phyloP scores from a whole-genome alignment of 257 asterid genomes.

The Gentiana dahurica region DNA sequence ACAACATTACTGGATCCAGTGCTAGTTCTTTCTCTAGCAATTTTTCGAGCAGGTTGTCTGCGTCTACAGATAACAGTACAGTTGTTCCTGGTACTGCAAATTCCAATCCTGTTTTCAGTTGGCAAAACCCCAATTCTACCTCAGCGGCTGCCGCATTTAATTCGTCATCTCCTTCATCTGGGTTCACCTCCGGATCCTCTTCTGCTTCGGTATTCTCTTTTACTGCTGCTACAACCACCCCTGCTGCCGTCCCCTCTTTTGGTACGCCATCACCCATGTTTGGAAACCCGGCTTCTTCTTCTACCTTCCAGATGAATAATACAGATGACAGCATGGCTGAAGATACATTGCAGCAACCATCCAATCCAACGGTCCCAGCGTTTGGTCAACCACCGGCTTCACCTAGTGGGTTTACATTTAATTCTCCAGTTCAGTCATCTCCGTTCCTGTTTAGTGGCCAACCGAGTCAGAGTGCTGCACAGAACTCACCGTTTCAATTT shows the following conservation, averaged over 20 bases:
- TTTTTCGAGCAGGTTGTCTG: constrained; percentile 32
- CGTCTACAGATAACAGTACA: constrained; percentile 31
- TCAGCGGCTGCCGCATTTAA: constrained; percentile 27
- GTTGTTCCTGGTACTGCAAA: constrained; percentile 25
- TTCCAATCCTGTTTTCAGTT: constrained; percentile 29
- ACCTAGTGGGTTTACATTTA: constrained; percentile 37
- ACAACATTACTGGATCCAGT: constrained; percentile 23
- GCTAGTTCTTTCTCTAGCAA: constrained; percentile 23
- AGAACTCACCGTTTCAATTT: constrained; percentile 33
- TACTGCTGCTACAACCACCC: constrained; percentile 21
- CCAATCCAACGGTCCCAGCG: constrained; percentile 15
- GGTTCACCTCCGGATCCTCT: constrained; percentile 20
- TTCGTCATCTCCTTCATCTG: constrained; percentile 28
- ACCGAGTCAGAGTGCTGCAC: constrained; percentile 37
- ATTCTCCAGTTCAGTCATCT: constrained; percentile 26
- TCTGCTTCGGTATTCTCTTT: constrained; percentile 38
- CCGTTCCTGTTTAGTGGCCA: constrained; percentile 60
- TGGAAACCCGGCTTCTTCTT: constrained; percentile 13
- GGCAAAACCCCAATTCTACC: constrained; percentile 28
- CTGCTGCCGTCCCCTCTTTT: constrained; percentile 31
- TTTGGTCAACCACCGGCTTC: constrained; percentile 50
- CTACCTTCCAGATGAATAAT: constrained; percentile 38
- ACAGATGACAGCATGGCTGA: constrained; percentile 91
- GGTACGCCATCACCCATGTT: constrained; percentile 17
- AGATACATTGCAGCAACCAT: constrained; percentile 61